Evolutionary conservation across 345 rosid species (phyloP), one percentile per base, ranked within the genome.

Genomic region (Geranium rotundifolium): DNA sequence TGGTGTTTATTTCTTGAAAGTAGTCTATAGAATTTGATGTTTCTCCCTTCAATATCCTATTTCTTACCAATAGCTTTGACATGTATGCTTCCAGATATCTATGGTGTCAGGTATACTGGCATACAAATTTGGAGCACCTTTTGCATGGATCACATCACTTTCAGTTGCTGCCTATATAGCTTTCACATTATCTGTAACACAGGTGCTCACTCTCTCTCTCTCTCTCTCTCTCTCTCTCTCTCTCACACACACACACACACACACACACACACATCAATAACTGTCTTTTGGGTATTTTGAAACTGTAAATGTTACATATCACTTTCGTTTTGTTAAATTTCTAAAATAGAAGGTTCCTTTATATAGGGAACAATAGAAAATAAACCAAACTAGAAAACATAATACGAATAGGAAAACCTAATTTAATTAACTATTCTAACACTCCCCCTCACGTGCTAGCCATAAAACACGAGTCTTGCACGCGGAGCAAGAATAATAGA

Each of bases 81-180:
- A 68, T 77, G 67, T 77, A 72, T 77, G 72, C 63, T 75, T 85
- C 68, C 82, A 86, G 97, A 90, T 93, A 82, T 76, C 99, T 69
- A 90, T 93, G 97, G 97, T 93, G 65, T 80, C 99, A 61, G 92
- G 90, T 65, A 88, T 93, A 72, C 75, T 93, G 72, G 97, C 99
- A 60, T 90, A 90, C 85, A 86, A 93, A 64, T 93, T 83, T 59
- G 97, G 99, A 71, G 85, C 97, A 62, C 81, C 99, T 55, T 93
- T 93, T 79, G 97, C 97, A n/a, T 90, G 87, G 95, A 93, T 93
- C 72, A 93, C 96, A 18, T 86, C 97, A 5, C 89, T 90, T 62
- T 90, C 99, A 16, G 99, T 93, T 60, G 88, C 83, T 67, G 89
- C 89, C 30, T 88, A 93, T 81, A 69, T 90, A 69, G 68, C 66